Conservation (phyloP, 352 stramenopile genomes). For the Aphanomyces stellatus region DNA sequence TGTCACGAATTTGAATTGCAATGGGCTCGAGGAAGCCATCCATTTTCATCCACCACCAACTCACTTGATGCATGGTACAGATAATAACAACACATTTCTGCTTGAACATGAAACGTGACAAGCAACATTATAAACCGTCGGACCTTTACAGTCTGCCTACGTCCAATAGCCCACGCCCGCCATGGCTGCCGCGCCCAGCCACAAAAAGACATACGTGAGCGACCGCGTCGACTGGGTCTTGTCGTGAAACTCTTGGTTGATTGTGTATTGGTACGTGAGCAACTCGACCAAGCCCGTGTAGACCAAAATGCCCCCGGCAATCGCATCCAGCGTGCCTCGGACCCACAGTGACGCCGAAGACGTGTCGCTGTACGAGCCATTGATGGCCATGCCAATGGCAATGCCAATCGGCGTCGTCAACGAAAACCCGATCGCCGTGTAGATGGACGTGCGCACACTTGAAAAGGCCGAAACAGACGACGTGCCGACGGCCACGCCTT, state of each 20-base stretch:
- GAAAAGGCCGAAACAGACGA: slow-evolving; percentile 13
- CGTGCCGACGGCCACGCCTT: slow-evolving; percentile 23
- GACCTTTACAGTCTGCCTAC: too few species aligned
- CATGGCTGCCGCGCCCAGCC: slow-evolving; percentile 19
- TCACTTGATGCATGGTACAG: too few species aligned
- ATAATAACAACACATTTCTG: too few species aligned
- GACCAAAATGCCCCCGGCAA: slow-evolving; percentile 24
- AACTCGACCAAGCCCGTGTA: slow-evolving; percentile 24
- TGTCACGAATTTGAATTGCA: too few species aligned
- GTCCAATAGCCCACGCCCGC: slow-evolving; percentile 23
- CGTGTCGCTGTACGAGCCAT: slow-evolving; percentile 18
- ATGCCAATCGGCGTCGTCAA: slow-evolving; percentile 23
- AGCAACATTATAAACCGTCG: too few species aligned
- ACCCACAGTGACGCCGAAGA: neutral
- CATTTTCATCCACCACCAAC: too few species aligned
- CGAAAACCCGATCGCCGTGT: slow-evolving; percentile 3
- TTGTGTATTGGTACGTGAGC: slow-evolving; percentile 20
- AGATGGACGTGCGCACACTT: neutral
- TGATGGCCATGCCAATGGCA: slow-evolving; percentile 19
- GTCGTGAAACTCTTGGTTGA: slow-evolving; percentile 18
- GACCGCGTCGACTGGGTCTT: neutral
- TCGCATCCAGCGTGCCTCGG: slow-evolving; percentile 18
- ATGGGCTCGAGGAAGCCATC: too few species aligned
- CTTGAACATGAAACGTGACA: too few species aligned
- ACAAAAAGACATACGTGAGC: slow-evolving; percentile 16